Percentiles rank a stretch among this genome's conserved stretches.
These are phyloP conservation scores for Fraxinus sp. DNA, from an alignment of 305 asterid species.

Conservation along the genomic window DNA sequence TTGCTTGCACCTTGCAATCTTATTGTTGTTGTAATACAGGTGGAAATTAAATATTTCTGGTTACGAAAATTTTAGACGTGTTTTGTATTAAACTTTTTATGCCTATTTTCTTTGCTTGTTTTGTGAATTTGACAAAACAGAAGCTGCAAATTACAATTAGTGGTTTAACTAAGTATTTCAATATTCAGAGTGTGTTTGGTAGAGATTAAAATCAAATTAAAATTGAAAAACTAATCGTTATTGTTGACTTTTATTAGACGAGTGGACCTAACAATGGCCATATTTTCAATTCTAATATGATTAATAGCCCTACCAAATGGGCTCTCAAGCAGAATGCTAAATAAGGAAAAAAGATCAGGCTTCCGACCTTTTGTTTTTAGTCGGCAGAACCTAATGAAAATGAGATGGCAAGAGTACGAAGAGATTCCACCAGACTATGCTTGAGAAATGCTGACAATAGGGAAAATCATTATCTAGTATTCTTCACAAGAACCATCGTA, in stretches of 20 bases:
- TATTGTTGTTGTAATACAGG: slow-evolving; percentile 36
- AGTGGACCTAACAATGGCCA: too few species aligned
- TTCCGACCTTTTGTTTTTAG: background rate
- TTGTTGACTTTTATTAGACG: too few species aligned
- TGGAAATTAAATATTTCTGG: background rate
- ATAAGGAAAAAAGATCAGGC: background rate
- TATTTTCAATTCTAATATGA: too few species aligned
- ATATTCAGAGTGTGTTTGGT: too few species aligned
- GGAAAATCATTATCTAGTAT: background rate
- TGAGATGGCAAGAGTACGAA: background rate
- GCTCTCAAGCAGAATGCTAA: background rate
- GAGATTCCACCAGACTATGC: background rate
- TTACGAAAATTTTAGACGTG: background rate
- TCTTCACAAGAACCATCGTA: background rate
- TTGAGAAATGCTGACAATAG: background rate
- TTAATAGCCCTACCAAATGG: too few species aligned
- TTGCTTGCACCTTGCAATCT: slow-evolving; percentile 36
- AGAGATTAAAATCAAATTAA: too few species aligned
- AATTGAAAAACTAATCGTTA: too few species aligned
- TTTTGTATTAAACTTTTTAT: background rate
- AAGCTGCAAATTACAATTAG: background rate
- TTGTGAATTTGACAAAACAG: background rate
- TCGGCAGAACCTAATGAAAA: background rate
- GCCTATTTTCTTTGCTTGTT: slow-evolving; percentile 1
- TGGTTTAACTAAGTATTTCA: background rate